phyloP scores from a whole-genome alignment of 768 basidiomycete genomes.

The Coprinellus aureogranulatus region DNA sequence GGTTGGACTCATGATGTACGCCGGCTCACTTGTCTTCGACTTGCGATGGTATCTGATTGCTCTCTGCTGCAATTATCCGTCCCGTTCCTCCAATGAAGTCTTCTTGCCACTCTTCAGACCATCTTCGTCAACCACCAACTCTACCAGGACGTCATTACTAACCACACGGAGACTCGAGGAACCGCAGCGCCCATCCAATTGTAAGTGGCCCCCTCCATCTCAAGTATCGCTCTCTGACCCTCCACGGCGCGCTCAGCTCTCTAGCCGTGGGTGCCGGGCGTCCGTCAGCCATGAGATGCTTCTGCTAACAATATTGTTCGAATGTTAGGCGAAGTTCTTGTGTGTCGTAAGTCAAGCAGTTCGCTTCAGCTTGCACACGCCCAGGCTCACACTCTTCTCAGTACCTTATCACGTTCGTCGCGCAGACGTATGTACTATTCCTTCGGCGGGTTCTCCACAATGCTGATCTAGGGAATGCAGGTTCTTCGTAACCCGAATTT shows the following conservation, averaged over 20 bases:
- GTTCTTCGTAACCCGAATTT: slow-evolving; percentile 8
- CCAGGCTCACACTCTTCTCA: neutral
- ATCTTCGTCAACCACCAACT: slow-evolving; percentile 3
- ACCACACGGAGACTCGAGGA: neutral
- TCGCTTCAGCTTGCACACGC: neutral
- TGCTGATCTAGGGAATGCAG: neutral
- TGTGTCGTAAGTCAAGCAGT: neutral
- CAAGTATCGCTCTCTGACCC: neutral
- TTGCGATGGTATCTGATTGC: neutral
- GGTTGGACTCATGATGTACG: neutral
- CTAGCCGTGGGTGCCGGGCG: neutral
- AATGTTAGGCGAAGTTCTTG: slow-evolving; percentile 1
- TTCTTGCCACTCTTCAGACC: neutral
- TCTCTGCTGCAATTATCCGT: neutral
- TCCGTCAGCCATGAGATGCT: too few relatives aligned
- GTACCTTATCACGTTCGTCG: slow-evolving; percentile 8
- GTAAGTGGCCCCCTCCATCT: neutral
- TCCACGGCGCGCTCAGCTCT: neutral
- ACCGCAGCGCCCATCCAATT: neutral
- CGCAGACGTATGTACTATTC: slow-evolving; percentile 1
- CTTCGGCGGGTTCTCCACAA: neutral
- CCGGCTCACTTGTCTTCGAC: neutral
- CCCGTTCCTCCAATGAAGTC: too few relatives aligned
- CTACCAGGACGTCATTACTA: neutral
- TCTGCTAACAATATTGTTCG: too few relatives aligned